Evolutionary conservation across 495 filamentous ascomycete species (phyloP), one percentile per base, ranked within the genome.

Genomic region (Talaromyces wortmannii): DNA sequence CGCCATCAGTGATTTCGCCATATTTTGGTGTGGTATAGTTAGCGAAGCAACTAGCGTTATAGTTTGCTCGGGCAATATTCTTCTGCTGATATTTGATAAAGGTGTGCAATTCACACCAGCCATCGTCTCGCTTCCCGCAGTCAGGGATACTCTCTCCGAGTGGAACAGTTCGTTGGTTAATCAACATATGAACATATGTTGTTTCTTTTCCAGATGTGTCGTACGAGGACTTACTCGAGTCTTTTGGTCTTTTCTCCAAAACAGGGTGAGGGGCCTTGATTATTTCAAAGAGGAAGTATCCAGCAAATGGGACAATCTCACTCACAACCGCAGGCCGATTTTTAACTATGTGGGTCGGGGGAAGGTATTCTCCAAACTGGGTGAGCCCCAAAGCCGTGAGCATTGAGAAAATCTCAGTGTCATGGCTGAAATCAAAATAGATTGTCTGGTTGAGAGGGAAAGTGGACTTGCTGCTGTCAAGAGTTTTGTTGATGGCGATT

Each of bases 121-220:
- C 84, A 63, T 87, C 83, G n/a, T 76, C 69, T 2, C 83, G 67
- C 1, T 70, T 55, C 13, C 76, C 80, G 63, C 84, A 88, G n/a
- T 73, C 76, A 10, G 76, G 59, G 48, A 82, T 78, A 55, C 79
- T 83, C 31, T 58, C 60, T 7, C 82, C 80, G 0, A 86, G 66
- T 2, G 83, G 83, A 0, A 88, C 52, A 0, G 82, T 86, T 15
- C 83, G 68, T 65, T 85, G 82, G 59, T 87, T 86, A 30, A 84
- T 70, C 7, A 87, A 63, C 63, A 88, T 85, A 62, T 86, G 83
- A 5, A 88, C 68, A 59, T 87, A 87, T 10, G 61, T 73, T 4
- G 81, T 86, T 53, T 72, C 67, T 8, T 40, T 7, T 57, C 55
- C 16, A 57, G 61, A 31, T 58, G 61, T 8, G 49, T 63, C 23